These are phyloP conservation scores for Skeletonema potamos DNA, from an alignment of 108 stramenopile genomes.

Conservation along the genomic window DNA sequence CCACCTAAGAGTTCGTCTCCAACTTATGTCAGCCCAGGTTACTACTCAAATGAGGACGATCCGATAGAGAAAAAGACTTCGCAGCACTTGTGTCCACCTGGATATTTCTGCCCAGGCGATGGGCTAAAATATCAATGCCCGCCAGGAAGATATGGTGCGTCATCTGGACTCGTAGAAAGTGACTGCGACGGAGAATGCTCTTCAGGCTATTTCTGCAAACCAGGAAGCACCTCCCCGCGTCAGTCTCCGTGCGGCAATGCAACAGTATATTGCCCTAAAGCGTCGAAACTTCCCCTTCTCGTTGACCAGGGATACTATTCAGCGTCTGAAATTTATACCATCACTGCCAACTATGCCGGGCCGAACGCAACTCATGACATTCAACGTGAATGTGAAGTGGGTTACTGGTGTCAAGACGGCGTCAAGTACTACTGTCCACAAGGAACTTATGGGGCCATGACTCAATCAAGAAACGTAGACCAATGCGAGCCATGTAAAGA, in stretches of 20 bases:
- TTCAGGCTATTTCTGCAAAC: slow-evolving; percentile 24
- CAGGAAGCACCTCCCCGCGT: slow-evolving; percentile 18
- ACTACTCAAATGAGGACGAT: slow-evolving; percentile 30
- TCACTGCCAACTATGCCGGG: slow-evolving; percentile 20
- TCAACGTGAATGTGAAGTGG: slow-evolving; percentile 28
- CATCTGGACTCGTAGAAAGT: slow-evolving; percentile 10
- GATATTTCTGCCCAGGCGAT: slow-evolving; percentile 29
- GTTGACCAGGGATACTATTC: slow-evolving; percentile 35
- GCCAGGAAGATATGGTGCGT: slow-evolving; percentile 13
- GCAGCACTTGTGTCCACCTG: slow-evolving; percentile 32
- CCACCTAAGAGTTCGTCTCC: slow-evolving; percentile 15
- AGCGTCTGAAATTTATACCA: slow-evolving; percentile 12
- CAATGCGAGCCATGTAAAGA: slow-evolving; percentile 16
- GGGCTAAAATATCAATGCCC: slow-evolving; percentile 16
- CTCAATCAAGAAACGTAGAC: neutral
- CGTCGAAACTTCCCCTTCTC: slow-evolving; percentile 7
- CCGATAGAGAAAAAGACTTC: slow-evolving; percentile 13
- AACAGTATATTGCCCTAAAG: slow-evolving; percentile 31
- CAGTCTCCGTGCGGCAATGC: slow-evolving; percentile 39
- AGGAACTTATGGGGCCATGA: slow-evolving; percentile 29
- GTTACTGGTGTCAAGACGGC: slow-evolving; percentile 34
- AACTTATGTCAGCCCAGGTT: slow-evolving; percentile 29
- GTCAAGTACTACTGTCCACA: slow-evolving; percentile 38
- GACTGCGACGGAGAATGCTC: slow-evolving; percentile 22
- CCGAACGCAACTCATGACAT: slow-evolving; percentile 37